Percentiles rank a stretch among this genome's conserved stretches.
phyloP scores from a whole-genome alignment of 2,329 filamentous ascomycete genomes.

The Fusarium sp. region DNA sequence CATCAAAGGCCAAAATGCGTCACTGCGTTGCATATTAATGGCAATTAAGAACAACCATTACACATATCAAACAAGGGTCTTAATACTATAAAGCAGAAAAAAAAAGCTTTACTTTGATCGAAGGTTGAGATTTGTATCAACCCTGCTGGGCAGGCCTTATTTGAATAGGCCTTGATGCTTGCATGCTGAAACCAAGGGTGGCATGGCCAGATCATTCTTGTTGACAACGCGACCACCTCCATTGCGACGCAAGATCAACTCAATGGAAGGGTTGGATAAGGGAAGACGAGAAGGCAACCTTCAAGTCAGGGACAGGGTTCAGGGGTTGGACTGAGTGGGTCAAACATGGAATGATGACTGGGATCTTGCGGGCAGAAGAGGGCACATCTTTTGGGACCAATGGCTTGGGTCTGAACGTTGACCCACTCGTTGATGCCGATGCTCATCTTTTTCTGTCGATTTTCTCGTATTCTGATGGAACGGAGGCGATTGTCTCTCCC shows the following conservation, averaged over 20 bases:
- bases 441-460: constrained; percentile 36
- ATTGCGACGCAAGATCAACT: constrained; percentile 20
- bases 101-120: not conserved
- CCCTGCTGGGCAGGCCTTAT: not conserved
- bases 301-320: constrained; percentile 36
- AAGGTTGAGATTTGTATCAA: not conserved
- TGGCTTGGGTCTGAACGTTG: constrained; percentile 36
- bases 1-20: constrained; percentile 1
- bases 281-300: constrained; percentile 13
- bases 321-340: constrained; percentile 34
- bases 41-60: constrained; percentile 1
- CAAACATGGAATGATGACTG: constrained; percentile 30
- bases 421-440: constrained; percentile 26
- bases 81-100: not conserved
- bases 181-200: not conserved
- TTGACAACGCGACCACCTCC: not conserved
- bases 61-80: not conserved
- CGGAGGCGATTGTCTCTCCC: constrained; percentile 10
- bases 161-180: not conserved
- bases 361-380: constrained; percentile 21
- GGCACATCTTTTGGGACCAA: constrained; percentile 33
- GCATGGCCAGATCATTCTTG: not conserved
- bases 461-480: constrained; percentile 41
- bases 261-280: constrained; percentile 31
- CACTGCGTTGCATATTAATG: constrained; percentile 10